These are phyloP conservation scores for Aspergillus thermomutatus DNA, from an alignment of 2,329 filamentous ascomycete species.

Conservation along the genomic window DNA sequence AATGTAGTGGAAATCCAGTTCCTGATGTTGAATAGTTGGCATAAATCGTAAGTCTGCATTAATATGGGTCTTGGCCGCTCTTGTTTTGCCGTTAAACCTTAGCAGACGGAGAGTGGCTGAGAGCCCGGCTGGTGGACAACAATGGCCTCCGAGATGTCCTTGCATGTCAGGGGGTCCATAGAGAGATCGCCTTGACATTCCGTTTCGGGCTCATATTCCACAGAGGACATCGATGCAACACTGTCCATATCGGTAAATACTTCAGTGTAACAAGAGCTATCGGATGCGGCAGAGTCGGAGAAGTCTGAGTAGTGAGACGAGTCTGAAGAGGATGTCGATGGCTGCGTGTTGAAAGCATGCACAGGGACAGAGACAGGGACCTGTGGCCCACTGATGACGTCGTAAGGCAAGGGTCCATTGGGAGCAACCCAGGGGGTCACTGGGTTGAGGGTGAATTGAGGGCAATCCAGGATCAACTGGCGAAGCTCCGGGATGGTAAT, in stretches of 20 bases:
- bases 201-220: constrained; percentile 29
- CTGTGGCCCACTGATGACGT: constrained; percentile 33
- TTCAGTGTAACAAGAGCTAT: constrained; percentile 38
- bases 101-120: constrained; percentile 28
- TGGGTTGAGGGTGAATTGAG: constrained; percentile 59
- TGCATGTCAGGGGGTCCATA: constrained; percentile 23
- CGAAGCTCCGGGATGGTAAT: constrained; percentile 79
- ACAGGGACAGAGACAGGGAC: constrained; percentile 35
- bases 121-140: constrained; percentile 23
- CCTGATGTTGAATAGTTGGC: background rate
- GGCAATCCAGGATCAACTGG: constrained; percentile 71
- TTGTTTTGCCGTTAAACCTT: constrained; percentile 6
- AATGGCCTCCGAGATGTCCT: constrained; percentile 29
- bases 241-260: constrained; percentile 35
- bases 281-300: constrained; percentile 39
- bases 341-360: constrained; percentile 32
- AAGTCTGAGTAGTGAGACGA: constrained; percentile 36
- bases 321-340: constrained; percentile 35
- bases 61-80: constrained; percentile 5
- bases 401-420: constrained; percentile 31
- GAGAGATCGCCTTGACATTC: constrained; percentile 30
- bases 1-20: background rate
- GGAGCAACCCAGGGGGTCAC: constrained; percentile 40
- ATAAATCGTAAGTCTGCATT: constrained; percentile 19
- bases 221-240: constrained; percentile 33